Base-by-base conservation (phyloP, 306 rosid species). In the Calophaca sinica region DNA sequence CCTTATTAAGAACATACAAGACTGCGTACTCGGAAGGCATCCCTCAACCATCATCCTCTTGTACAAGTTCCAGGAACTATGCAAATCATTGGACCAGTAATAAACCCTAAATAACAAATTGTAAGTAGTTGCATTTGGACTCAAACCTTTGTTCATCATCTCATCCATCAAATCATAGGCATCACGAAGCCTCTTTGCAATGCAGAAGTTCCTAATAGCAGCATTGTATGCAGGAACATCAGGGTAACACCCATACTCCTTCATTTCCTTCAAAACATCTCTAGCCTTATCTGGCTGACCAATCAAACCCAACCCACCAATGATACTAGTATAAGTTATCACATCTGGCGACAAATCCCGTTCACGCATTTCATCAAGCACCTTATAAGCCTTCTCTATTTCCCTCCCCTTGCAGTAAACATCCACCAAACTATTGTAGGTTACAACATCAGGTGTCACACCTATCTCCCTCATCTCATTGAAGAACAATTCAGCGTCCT, bases 151-250 rank as follows among this genome's bases (percentile, higher is more conserved):
- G 7, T 7, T 51, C 54, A n/a, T 63, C 96, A 94, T 91, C 84
- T 87, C 94, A 67, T 89, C 91, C 89, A 90, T 57, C 86, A 94
- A 85, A 45, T 75, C 74, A 46, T 74, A 77, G n/a, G 96, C 94
- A 67, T 87, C 91, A 28, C 89, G 84, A 59, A 91, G 94, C 84
- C 98, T 91, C 88, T 91, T 91, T 0, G 90, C 96, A 26, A 94
- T 94, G 83, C 98, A 94, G 49, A 77, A 94, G 71, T 94, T 94
- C 72, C 97, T 83, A 10, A 94, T 87, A 2, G 83, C 82, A 41
- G 98, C 97, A 85, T 94, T 94, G 39, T 94, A 90, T 0, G 97
- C 97, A 0, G 98, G 87, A 39, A 59, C 90, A 83, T 94, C 94
- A 0, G 96, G 94, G 78, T 86, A 88, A 82, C 91, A 86, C 26